Base-by-base conservation (phyloP, 2,329 filamentous ascomycete species). In the Aspergillus uvarum region DNA sequence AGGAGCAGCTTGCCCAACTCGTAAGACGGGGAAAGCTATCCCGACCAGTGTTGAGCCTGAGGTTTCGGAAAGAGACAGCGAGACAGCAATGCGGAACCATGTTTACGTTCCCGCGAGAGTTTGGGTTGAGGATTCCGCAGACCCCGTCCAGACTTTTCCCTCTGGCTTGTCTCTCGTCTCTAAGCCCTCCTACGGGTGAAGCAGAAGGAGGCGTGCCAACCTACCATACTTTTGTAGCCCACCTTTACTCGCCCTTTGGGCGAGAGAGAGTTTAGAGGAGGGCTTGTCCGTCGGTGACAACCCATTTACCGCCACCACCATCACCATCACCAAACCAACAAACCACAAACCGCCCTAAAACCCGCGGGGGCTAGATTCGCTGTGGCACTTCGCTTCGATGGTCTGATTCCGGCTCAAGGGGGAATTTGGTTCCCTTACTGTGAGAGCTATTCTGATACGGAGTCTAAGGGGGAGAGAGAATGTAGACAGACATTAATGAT, bases 81-180 rank as follows among this genome's bases (percentile, higher is more conserved):
- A 55, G 42, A 12, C 16, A 53, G 51, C 35, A 31, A n/a, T 21
- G 38, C 51, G 53, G 53, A 48, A 48, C 42, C 53, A 55, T 5
- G 47, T n/a, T 10, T 35, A 29, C 26, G 32, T 55, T 44, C 58
- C 59, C 50, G 44, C 29, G 51, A 54, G 16, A 61, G 51, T 57
- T 61, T 59, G 58, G 59, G 54, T 57, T 60, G 51, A 57, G 31
- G 58, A 62, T 60, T 58, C 60, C 51, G 58, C 60, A 60, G 59
- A 60, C 59, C 59, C 59, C 52, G 59, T 51, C 55, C 51, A 47
- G 55, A 54, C 32, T 54, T 52, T 29, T 29, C 26, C 2, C 26
- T 29, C 26, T 22, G 21, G 7, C 26, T 26, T 29, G 26, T 29
- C 26, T 35, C 51, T 53, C n/a, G 24, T 35, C 32, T 35, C 12